phyloP scores from a whole-genome alignment of 331 rosid genomes.

The Spiraea crenata region DNA sequence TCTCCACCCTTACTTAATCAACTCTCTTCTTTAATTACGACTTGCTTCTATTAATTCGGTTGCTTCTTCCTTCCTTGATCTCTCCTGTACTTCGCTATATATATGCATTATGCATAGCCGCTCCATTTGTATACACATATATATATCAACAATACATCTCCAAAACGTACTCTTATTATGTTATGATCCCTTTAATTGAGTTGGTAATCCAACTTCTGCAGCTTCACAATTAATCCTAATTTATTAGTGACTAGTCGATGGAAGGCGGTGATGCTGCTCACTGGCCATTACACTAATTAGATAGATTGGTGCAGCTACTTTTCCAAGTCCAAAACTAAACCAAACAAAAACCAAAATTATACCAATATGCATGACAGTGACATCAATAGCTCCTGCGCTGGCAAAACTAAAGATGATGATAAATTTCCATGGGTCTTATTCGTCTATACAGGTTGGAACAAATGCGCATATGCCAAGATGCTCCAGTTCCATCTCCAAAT shows the following conservation, averaged over 20 bases:
- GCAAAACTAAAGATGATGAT: background rate
- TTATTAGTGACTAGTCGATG: background rate
- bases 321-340: background rate
- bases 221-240: conserved; percentile 23
- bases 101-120: too few relatives aligned
- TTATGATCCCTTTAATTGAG: conserved; percentile 2
- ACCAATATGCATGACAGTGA: too few relatives aligned
- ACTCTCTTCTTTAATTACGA: too few relatives aligned
- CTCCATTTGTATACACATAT: too few relatives aligned
- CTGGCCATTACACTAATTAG: background rate
- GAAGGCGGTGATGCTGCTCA: conserved; percentile 17
- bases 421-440: background rate
- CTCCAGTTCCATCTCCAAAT: background rate
- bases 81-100: too few relatives aligned
- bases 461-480: background rate
- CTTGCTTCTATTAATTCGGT: too few relatives aligned
- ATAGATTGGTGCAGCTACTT: conserved; percentile 13
- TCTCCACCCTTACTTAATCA: too few relatives aligned
- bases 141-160: too few relatives aligned
- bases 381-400: too few relatives aligned
- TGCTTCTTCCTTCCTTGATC: too few relatives aligned
- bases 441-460: conserved; percentile 8
- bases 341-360: background rate
- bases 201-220: conserved; percentile 38
- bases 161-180: too few relatives aligned